A percentile compares a stretch with the other conserved stretches of the same genome.
phyloP scores from a whole-genome alignment of 2,329 filamentous ascomycete genomes.

The Anthostomella pinea region DNA sequence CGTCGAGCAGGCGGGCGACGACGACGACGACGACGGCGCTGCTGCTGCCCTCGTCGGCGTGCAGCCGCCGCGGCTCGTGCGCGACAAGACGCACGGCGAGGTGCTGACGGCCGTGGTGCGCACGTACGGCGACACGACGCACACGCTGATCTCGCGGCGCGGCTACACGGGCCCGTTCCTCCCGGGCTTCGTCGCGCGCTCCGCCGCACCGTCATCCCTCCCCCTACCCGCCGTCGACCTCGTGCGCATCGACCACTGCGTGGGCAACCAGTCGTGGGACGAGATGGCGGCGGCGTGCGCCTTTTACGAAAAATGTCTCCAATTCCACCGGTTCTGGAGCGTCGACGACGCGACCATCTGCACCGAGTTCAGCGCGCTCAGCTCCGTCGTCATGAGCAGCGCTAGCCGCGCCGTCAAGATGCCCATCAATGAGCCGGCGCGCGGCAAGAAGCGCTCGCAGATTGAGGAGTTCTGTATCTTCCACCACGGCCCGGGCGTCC shows the following conservation, averaged over 20 bases:
- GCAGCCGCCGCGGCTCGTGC: conserved; percentile 51
- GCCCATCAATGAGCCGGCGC: conserved; percentile 95
- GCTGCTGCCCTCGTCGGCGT: no score
- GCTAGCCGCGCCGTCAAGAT: conserved; percentile 88
- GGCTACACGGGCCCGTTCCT: conserved; percentile 75
- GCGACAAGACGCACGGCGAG: conserved; percentile 60
- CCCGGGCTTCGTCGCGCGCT: conserved; percentile 70
- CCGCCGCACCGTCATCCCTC: conserved; percentile 35
- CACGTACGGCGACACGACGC: conserved; percentile 94
- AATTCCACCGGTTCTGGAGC: conserved; percentile 96
- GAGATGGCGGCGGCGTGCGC: conserved; percentile 69
- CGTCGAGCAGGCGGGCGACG: conserved; percentile 54
- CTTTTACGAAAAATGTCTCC: conserved; percentile 83
- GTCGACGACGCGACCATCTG: conserved; percentile 92
- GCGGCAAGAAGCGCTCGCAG: conserved; percentile 86
- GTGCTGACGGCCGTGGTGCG: conserved; percentile 76
- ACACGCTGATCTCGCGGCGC: conserved; percentile 77
- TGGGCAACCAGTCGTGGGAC: conserved; percentile 95
- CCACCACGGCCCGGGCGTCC: conserved; percentile 85
- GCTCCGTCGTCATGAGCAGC: conserved; percentile 85
- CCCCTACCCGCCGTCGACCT: conserved; percentile 63
- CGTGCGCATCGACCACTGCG: conserved; percentile 87
- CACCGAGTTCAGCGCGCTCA: conserved; percentile 87
- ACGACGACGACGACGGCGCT: no score
- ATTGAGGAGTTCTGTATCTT: conserved; percentile 93